Percentiles rank a stretch among this genome's conserved stretches.
Evolutionary conservation across 352 stramenopile genomes (phyloP).

Genomic region (Phytophthora pini): DNA sequence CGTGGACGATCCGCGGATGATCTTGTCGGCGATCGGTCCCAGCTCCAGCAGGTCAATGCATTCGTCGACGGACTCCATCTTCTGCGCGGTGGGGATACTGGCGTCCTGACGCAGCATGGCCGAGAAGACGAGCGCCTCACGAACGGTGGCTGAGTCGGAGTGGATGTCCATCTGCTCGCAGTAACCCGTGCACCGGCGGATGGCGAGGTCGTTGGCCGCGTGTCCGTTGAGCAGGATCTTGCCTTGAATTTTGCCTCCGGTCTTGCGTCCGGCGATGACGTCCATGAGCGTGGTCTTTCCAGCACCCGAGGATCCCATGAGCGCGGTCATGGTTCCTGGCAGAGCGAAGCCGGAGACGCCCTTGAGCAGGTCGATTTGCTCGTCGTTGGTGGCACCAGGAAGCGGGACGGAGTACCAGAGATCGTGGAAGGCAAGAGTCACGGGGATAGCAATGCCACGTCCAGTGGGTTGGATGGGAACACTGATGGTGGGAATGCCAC

Average conservation of each 20-base stretch:
- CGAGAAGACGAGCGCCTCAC: conserved; percentile 89
- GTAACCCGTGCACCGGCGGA: conserved; percentile 25
- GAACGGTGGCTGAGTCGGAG: conserved; percentile 55
- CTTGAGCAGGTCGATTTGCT: conserved; percentile 52
- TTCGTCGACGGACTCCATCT: no score
- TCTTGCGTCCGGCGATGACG: conserved; percentile 34
- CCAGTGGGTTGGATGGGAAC: conserved; percentile 17
- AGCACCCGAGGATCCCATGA: conserved; percentile 66
- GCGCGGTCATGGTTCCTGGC: conserved; percentile 53
- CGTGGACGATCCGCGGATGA: no score
- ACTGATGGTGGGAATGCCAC: conserved; percentile 23
- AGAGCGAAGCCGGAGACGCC: conserved; percentile 49
- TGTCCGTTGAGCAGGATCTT: conserved; percentile 48
- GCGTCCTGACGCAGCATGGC: conserved; percentile 67
- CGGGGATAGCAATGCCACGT: conserved; percentile 30
- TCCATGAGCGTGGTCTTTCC: conserved; percentile 63
- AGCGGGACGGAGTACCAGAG: conserved; percentile 51
- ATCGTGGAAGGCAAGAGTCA: conserved; percentile 48
- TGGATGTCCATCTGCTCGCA: conserved; percentile 7
- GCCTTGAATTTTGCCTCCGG: conserved; percentile 47
- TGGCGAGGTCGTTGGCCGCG: conserved; percentile 31
- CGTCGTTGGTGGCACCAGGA: conserved; percentile 28
- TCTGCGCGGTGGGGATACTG: no score
- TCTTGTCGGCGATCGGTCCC: no score
- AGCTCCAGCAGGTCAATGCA: no score